Evolutionary conservation across 2,329 filamentous ascomycete genomes (phyloP).

Genomic region (Colletotrichum spaethianum): DNA sequence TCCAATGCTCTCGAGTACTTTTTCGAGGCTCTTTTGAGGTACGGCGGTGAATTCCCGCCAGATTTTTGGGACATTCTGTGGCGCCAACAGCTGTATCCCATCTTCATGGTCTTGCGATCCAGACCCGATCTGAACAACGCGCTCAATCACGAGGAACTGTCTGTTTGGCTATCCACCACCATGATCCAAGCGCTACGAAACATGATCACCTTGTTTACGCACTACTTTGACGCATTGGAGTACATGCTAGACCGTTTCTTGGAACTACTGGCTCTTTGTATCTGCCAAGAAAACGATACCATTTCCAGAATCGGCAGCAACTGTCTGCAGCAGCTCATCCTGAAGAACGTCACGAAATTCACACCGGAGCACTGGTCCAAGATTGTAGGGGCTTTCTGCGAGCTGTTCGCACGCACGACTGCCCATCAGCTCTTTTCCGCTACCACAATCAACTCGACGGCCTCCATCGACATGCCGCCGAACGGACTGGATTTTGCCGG

Average conservation of each 20-base stretch:
- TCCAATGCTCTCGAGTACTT: slow-evolving; percentile 94
- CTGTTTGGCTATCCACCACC: slow-evolving; percentile 98
- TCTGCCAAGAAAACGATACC: slow-evolving; percentile 99
- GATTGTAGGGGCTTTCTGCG: slow-evolving; percentile 95
- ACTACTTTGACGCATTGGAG: slow-evolving; percentile 96
- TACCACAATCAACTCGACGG: slow-evolving; percentile 69
- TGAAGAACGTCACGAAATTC: slow-evolving; percentile 97
- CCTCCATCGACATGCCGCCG: slow-evolving; percentile 64
- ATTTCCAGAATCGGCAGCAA: slow-evolving; percentile 98
- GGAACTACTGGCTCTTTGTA: slow-evolving; percentile 93
- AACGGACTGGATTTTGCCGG: slow-evolving; percentile 68
- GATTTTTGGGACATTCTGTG: slow-evolving; percentile 99
- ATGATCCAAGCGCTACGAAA: slow-evolving; percentile 99
- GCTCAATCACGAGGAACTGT: slow-evolving; percentile 94
- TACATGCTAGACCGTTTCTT: slow-evolving; percentile 99
- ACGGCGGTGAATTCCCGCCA: slow-evolving; percentile 90
- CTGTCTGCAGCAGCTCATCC: slow-evolving; percentile 94
- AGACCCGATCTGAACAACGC: slow-evolving; percentile 97
- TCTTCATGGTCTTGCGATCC: slow-evolving; percentile 97
- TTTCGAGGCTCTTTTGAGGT: slow-evolving; percentile 91
- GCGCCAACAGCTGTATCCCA: slow-evolving; percentile 96
- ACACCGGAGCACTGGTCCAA: slow-evolving; percentile 89
- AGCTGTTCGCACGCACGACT: slow-evolving; percentile 94
- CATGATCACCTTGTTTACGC: slow-evolving; percentile 98
- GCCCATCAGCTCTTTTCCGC: slow-evolving; percentile 96